Base-by-base conservation (phyloP, 192 early-diverging fungal genomes). In the Phlyctochytrium bullatum region DNA sequence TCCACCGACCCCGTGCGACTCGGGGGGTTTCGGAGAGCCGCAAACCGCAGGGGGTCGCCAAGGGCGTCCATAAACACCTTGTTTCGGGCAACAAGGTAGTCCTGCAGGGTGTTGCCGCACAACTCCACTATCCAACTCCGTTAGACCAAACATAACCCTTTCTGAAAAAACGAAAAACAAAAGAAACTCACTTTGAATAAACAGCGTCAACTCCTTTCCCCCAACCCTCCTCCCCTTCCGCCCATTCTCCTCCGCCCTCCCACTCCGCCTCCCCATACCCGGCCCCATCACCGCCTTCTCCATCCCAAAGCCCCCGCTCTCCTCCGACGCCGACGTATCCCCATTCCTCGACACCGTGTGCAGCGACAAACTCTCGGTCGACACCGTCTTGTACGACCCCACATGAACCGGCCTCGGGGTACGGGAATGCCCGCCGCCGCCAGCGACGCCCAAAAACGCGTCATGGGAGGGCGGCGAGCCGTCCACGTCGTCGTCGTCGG, bases 91-190 rank as follows among this genome's bases (percentile, higher is more conserved):
- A 66, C 61, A 1, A 92, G 78, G 28, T 86, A 88, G 66, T 84
- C 76, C 61, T 91, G 78, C 32, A 86, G 57, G 2, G 81, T 83
- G 17, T 58, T 59, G 12, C 54, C 47, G 65, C 95, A 98, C 31
- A 98, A 80, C 68, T 98, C 93, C 96, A 98, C 70, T 72, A 57
- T 0, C 6, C 40, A 89, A 91, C 30, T 93, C 66, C 0, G 81
- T 87, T 59, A 83, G 75, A 57, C 74, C 57, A 24, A 66, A 2
- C 30, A 66, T 56, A n/a, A n/a, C 33, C 78, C 77, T 0, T 73
- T 63, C 16, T 71, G 57, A 2, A 31, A 60, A 64, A 59, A 58
- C 52, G 40, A 52, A 67, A 47, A 47, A 47, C 6, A 20, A 27
- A 52, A 50, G 59, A 27, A 29, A 24, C 66, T 60, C 34, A 71